A percentile compares a stretch with the other conserved stretches of the same genome.
phyloP scores from a whole-genome alignment of 2,329 filamentous ascomycete genomes.

The Penicillium sp. region DNA sequence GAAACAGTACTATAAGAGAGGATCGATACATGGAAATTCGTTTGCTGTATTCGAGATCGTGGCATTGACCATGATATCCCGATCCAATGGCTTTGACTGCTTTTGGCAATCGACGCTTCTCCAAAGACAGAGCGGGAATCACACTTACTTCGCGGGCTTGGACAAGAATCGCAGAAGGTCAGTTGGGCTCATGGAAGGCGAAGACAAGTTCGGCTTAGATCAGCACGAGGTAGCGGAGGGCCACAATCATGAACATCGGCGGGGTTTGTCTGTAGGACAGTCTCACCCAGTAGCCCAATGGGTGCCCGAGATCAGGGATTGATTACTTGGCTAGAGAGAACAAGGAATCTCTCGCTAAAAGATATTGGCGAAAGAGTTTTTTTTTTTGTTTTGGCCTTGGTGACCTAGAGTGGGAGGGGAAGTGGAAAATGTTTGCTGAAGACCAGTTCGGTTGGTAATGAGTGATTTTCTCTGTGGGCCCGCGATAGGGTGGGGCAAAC shows the following conservation, averaged over 20 bases:
- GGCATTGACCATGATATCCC: slow-evolving; percentile 3
- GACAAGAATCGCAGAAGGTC: slow-evolving; percentile 91
- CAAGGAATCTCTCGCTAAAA: slow-evolving; percentile 6
- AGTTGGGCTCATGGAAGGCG: slow-evolving; percentile 81
- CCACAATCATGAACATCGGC: slow-evolving; percentile 39
- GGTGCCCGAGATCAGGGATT: slow-evolving; percentile 20
- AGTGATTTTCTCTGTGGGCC: slow-evolving; percentile 31
- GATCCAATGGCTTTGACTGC: background rate
- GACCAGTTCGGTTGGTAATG: slow-evolving; percentile 23
- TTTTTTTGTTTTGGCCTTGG: slow-evolving; percentile 7
- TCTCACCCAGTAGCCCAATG: slow-evolving; percentile 19
- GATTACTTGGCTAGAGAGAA: slow-evolving; percentile 13
- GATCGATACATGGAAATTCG: background rate
- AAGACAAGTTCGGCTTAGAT: slow-evolving; percentile 34
- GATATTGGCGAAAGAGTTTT: slow-evolving; percentile 2
- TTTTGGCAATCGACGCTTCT: background rate
- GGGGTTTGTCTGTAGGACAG: slow-evolving; percentile 17
- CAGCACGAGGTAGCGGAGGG: slow-evolving; percentile 35
- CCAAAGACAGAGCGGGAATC: slow-evolving; percentile 6
- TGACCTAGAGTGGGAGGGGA: slow-evolving; percentile 19
- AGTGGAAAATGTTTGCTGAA: slow-evolving; percentile 24
- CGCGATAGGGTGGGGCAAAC: slow-evolving; percentile 22
- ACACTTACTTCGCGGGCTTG: slow-evolving; percentile 84
- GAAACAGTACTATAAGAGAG: slow-evolving; percentile 11
- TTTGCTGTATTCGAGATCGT: background rate